phyloP scores from a whole-genome alignment of 169 alveolate genomes.

The Plasmodium malariae region DNA sequence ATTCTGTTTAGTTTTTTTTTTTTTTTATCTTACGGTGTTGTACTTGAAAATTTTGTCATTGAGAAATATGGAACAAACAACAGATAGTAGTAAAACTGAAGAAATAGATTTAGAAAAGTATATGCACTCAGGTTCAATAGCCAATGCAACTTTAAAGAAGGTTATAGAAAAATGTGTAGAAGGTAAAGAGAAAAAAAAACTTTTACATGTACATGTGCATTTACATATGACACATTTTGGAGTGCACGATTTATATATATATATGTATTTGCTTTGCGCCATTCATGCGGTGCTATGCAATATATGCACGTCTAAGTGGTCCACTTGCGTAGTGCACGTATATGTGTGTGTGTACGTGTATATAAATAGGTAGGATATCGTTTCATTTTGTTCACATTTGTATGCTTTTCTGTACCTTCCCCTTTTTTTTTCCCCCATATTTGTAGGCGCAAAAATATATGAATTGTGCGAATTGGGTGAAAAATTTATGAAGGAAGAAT shows the following conservation, averaged over 20 bases:
- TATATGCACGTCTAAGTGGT: background rate
- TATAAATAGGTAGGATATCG: too few relatives aligned
- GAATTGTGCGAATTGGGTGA: slow-evolving; percentile 66
- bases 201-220: background rate
- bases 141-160: slow-evolving; percentile 54
- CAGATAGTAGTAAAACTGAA: slow-evolving; percentile 32
- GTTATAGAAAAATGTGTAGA: slow-evolving; percentile 62
- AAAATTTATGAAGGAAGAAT: slow-evolving; percentile 57
- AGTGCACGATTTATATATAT: too few relatives aligned
- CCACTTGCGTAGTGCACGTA: background rate
- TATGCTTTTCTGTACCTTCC: background rate
- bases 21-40: background rate
- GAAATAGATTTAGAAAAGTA: slow-evolving; percentile 69
- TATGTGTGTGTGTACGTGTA: background rate
- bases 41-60: background rate
- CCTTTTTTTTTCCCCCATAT: background rate
- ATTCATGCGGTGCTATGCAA: background rate
- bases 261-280: background rate
- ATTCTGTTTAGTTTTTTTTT: background rate
- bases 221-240: too few relatives aligned
- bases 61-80: slow-evolving; percentile 42
- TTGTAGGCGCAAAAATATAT: slow-evolving; percentile 45
- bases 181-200: slow-evolving; percentile 22
- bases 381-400: background rate
- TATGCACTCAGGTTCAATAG: slow-evolving; percentile 58